A percentile compares a stretch with the other conserved stretches of the same genome.
These are phyloP conservation scores for Thamnidium elegans DNA, from an alignment of 192 early-diverging fungal species.

Conservation along the genomic window DNA sequence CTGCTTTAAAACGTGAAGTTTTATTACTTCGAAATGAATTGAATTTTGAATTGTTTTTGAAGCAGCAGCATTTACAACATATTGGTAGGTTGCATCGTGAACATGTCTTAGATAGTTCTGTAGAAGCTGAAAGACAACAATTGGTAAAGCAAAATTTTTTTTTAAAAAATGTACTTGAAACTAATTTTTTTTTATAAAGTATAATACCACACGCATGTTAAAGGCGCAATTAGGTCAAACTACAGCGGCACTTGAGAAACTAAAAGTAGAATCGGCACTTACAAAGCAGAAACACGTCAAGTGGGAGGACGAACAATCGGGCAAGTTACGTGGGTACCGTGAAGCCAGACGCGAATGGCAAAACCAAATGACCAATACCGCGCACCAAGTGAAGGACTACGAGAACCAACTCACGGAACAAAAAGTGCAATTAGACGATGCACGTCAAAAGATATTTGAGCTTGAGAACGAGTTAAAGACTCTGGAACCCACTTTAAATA, in stretches of 20 bases:
- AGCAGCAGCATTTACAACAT: conserved; percentile 61
- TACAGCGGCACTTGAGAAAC: conserved; percentile 39
- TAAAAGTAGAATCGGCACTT: conserved; percentile 41
- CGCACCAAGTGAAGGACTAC: conserved; percentile 40
- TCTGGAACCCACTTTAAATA: conserved; percentile 43
- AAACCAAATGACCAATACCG: conserved; percentile 36
- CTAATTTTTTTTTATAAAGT: too few species aligned
- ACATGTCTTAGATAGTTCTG: conserved; percentile 52
- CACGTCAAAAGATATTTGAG: conserved; percentile 37
- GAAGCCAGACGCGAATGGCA: conserved; percentile 49
- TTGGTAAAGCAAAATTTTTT: conserved; percentile 17
- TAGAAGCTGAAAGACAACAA: conserved; percentile 52
- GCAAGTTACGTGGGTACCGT: conserved; percentile 44
- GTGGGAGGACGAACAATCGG: conserved; percentile 53
- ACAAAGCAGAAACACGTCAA: conserved; percentile 51
- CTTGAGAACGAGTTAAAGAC: conserved; percentile 46
- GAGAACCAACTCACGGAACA: conserved; percentile 30
- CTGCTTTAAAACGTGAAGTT: conserved; percentile 49
- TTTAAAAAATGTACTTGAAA: neutral
- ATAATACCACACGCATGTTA: conserved; percentile 48
- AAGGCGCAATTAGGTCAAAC: conserved; percentile 47
- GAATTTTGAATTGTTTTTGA: conserved; percentile 59
- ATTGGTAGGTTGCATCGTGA: conserved; percentile 54
- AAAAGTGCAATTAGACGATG: conserved; percentile 24
- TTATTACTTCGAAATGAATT: conserved; percentile 54